Conservation (phyloP, 345 rosid species). For the Melastoma malabathricum region DNA sequence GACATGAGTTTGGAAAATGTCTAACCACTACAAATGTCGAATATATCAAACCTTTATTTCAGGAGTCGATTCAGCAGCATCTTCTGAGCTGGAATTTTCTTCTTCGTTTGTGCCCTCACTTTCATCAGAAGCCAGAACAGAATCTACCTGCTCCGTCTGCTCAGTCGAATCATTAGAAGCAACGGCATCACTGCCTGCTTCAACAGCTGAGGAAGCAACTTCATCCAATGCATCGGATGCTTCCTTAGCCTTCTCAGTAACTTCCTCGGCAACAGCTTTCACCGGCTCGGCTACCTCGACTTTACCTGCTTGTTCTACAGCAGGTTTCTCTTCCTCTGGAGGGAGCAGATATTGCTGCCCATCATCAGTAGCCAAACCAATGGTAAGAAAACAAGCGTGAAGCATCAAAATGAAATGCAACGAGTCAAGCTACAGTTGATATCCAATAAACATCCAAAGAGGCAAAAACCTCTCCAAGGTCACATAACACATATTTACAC, state of each 20-base stretch:
- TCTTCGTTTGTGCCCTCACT: constrained; percentile 24
- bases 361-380: not conserved
- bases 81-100: constrained; percentile 23
- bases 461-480: too few species aligned
- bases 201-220: constrained; percentile 15
- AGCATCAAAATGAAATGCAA: too few species aligned
- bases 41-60: constrained; percentile 52
- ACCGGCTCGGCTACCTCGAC: constrained; percentile 29
- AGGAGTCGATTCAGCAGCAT: constrained; percentile 47
- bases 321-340: constrained; percentile 46
- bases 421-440: too few species aligned
- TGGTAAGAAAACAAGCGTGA: too few species aligned
- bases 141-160: constrained; percentile 11
- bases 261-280: constrained; percentile 30
- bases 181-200: constrained; percentile 24
- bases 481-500: too few species aligned
- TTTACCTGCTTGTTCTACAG: too few species aligned
- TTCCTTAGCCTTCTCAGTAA: constrained; percentile 29
- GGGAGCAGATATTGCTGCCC: constrained; percentile 62
- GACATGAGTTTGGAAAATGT: too few species aligned
- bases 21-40: too few species aligned
- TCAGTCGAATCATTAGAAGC: constrained; percentile 17
- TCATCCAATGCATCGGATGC: constrained; percentile 22
- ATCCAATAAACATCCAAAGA: too few species aligned
- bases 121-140: constrained; percentile 28